These are phyloP conservation scores for Pleurotus platypus DNA, from an alignment of 768 basidiomycete species.

Conservation along the genomic window DNA sequence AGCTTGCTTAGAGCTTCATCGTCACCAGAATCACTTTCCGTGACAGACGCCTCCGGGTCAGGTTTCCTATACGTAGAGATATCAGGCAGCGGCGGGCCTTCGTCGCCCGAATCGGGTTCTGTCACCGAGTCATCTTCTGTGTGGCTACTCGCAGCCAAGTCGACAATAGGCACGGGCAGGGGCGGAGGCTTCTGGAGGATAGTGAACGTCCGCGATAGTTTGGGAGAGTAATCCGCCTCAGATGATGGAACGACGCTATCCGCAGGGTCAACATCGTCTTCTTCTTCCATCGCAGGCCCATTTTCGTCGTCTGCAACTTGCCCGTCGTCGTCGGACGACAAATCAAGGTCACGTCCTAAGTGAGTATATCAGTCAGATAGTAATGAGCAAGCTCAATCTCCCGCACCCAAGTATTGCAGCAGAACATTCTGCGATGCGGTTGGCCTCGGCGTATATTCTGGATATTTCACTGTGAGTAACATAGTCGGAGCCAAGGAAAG, in stretches of 20 bases:
- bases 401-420: slow-evolving; percentile 45
- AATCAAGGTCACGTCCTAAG: slow-evolving; percentile 37
- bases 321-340: slow-evolving; percentile 53
- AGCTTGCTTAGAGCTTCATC: slow-evolving; percentile 10
- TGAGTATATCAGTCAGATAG: background rate
- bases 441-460: background rate
- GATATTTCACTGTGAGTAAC: background rate
- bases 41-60: background rate
- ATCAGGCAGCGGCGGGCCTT: background rate
- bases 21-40: slow-evolving; percentile 11
- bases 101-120: slow-evolving; percentile 1
- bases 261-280: slow-evolving; percentile 15
- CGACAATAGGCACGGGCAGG: background rate
- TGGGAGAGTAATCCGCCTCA: slow-evolving; percentile 3
- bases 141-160: background rate
- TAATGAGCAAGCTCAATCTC: background rate
- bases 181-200: background rate
- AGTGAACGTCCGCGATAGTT: background rate
- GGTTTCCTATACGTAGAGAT: background rate
- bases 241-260: background rate
- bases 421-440: slow-evolving; percentile 36
- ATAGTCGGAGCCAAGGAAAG: background rate
- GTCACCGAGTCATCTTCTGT: slow-evolving; percentile 5
- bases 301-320: slow-evolving; percentile 19
- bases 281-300: slow-evolving; percentile 19